A percentile compares a stretch with the other conserved stretches of the same genome.
Conservation (phyloP, 148 eudicot species). For the Rhododendron mucronatum region DNA sequence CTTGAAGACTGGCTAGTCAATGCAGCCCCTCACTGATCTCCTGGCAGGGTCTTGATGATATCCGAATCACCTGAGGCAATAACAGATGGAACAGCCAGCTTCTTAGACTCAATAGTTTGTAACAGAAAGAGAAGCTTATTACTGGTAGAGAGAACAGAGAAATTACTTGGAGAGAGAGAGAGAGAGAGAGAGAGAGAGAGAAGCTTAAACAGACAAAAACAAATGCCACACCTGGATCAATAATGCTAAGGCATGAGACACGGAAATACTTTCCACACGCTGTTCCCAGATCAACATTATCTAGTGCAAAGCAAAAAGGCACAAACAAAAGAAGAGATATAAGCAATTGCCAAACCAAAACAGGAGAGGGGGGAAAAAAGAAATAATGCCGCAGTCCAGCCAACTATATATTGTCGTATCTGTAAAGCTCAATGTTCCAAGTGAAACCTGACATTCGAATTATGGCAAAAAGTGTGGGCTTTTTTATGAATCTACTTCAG, state of each 20-base stretch:
- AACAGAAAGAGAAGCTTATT: not conserved
- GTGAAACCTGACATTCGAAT: not conserved
- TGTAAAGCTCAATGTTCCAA: not conserved
- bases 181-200: not conserved
- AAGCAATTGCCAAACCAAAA: not conserved
- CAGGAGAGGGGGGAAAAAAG: not conserved
- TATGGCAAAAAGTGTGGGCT: not conserved
- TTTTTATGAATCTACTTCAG: not conserved
- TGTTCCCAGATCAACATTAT: conserved; percentile 60
- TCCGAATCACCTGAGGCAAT: conserved; percentile 53
- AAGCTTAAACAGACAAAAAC: not conserved
- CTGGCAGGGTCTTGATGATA: conserved; percentile 51
- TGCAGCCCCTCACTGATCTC: conserved; percentile 33
- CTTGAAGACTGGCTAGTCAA: not conserved
- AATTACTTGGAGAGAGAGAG: not conserved
- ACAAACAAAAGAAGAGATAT: not conserved
- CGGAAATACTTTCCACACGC: conserved; percentile 59
- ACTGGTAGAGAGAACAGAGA: not conserved
- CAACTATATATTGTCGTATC: not conserved
- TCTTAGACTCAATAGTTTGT: not conserved
- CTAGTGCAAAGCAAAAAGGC: conserved; percentile 11
- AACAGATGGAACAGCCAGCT: not conserved
- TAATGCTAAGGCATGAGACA: conserved; percentile 59
- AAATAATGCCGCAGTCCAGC: not conserved
- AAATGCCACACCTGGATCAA: conserved; percentile 37